A percentile compares a stretch with the other conserved stretches of the same genome.
These are phyloP conservation scores for Cucurbitaria berberidis DNA, from an alignment of 2,329 filamentous ascomycete genomes.

Conservation along the genomic window DNA sequence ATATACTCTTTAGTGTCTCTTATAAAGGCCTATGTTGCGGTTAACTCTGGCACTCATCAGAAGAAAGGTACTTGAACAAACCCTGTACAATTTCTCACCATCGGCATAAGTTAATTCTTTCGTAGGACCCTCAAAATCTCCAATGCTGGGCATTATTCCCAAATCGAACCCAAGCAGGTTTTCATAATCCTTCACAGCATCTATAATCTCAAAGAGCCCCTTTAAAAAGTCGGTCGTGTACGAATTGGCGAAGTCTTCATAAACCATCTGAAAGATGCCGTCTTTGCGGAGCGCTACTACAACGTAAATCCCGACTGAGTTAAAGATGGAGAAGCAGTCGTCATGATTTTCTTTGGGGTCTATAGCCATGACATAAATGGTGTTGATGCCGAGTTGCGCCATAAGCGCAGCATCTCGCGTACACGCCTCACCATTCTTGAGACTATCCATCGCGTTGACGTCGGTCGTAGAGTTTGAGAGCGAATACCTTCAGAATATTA, in stretches of 20 bases:
- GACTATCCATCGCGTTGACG: slow-evolving; percentile 11
- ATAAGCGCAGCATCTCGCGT: slow-evolving; percentile 23
- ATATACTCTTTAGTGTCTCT: slow-evolving; percentile 20
- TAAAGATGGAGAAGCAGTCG: slow-evolving; percentile 22
- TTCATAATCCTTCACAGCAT: slow-evolving; percentile 22
- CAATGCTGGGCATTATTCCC: slow-evolving; percentile 3
- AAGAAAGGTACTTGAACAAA: neutral
- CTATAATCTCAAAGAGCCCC: slow-evolving; percentile 10
- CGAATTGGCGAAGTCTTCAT: neutral
- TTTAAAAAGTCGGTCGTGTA: slow-evolving; percentile 11
- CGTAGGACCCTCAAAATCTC: neutral
- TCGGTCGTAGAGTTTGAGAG: slow-evolving; percentile 17
- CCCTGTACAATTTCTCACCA: slow-evolving; percentile 12
- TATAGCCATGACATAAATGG: slow-evolving; percentile 9
- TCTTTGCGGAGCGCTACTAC: slow-evolving; percentile 8
- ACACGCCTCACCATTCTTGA: slow-evolving; percentile 13
- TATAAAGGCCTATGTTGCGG: slow-evolving; percentile 4
- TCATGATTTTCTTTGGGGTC: slow-evolving; percentile 15
- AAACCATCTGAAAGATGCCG: slow-evolving; percentile 1
- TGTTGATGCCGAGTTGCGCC: slow-evolving; percentile 16
- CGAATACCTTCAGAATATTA: slow-evolving; percentile 14
- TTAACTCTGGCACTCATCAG: neutral
- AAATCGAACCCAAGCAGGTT: slow-evolving; percentile 16
- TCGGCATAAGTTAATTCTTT: slow-evolving; percentile 13
- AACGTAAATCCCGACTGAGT: slow-evolving; percentile 18